A percentile compares a stretch with the other conserved stretches of the same genome.
Conservation (phyloP, 345 rosid species). For the Dipteronia dyeriana region DNA sequence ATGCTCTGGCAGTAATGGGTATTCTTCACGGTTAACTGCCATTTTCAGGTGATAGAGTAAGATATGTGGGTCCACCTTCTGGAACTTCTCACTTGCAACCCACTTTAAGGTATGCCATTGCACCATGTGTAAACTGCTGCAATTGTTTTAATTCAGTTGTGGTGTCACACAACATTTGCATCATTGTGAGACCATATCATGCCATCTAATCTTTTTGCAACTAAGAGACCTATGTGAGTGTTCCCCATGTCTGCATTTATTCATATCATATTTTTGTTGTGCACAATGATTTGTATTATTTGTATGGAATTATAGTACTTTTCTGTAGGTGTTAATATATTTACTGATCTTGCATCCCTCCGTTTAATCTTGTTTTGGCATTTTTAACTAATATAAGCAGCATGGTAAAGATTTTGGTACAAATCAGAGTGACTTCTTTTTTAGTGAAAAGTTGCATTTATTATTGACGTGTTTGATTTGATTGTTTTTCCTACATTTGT, state of each 20-base stretch:
- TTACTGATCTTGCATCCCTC: background rate
- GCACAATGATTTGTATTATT: too few relatives aligned
- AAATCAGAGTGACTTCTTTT: background rate
- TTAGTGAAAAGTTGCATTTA: background rate
- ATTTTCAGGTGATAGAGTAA: slow-evolving; percentile 87
- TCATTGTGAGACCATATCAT: background rate
- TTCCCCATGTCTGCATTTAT: background rate
- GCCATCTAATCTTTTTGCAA: background rate
- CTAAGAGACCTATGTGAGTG: background rate
- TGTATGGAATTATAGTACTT: background rate
- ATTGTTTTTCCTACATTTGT: background rate
- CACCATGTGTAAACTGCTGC: slow-evolving; percentile 7
- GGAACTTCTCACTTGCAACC: slow-evolving; percentile 55
- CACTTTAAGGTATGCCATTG: slow-evolving; percentile 47
- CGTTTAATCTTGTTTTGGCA: background rate
- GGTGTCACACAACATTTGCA: background rate
- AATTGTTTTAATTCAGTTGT: background rate
- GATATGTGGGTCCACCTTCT: slow-evolving; percentile 59
- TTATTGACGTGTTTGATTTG: background rate
- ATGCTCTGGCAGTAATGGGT: background rate
- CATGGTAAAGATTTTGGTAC: background rate
- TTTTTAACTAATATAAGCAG: too few relatives aligned
- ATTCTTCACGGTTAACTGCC: background rate
- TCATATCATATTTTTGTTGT: background rate
- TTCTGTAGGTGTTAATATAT: background rate